These are phyloP conservation scores for Phytophthora rubi DNA, from an alignment of 352 stramenopile genomes.

Conservation along the genomic window DNA sequence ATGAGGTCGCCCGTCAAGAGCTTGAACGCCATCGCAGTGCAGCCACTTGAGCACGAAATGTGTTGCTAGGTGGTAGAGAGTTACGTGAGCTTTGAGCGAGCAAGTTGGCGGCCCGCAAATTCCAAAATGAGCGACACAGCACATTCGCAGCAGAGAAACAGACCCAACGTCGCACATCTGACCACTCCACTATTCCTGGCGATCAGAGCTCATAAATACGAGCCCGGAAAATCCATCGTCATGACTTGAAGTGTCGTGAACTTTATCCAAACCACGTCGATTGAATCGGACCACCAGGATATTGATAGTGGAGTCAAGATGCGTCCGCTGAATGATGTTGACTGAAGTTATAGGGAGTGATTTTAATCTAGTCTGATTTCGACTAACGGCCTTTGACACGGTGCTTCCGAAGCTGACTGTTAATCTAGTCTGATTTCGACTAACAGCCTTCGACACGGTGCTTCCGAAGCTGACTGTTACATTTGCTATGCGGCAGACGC, in stretches of 20 bases:
- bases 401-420: background rate
- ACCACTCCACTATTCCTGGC: conserved; percentile 4
- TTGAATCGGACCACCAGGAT: conserved; percentile 5
- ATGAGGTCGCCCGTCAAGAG: conserved; percentile 17
- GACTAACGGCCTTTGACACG: background rate
- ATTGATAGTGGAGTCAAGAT: background rate
- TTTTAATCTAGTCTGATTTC: background rate
- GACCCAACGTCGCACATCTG: background rate
- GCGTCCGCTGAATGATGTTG: conserved; percentile 6
- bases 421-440: conserved; percentile 3
- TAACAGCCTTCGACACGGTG: background rate
- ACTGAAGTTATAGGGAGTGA: conserved; percentile 2
- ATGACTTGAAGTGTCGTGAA: background rate
- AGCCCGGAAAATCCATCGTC: conserved; percentile 3
- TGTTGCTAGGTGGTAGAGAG: too few species aligned
- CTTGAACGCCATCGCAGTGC: conserved; percentile 5
- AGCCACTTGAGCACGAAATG: background rate
- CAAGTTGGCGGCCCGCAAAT: background rate
- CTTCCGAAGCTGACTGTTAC: background rate
- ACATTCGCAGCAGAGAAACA: background rate
- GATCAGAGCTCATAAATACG: background rate
- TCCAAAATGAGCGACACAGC: conserved; percentile 8
- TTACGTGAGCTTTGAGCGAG: background rate
- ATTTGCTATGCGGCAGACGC: background rate
- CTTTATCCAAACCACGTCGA: conserved; percentile 25